These are phyloP conservation scores for Epichloe sylvatica DNA, from an alignment of 2,329 filamentous ascomycete genomes.

Conservation along the genomic window DNA sequence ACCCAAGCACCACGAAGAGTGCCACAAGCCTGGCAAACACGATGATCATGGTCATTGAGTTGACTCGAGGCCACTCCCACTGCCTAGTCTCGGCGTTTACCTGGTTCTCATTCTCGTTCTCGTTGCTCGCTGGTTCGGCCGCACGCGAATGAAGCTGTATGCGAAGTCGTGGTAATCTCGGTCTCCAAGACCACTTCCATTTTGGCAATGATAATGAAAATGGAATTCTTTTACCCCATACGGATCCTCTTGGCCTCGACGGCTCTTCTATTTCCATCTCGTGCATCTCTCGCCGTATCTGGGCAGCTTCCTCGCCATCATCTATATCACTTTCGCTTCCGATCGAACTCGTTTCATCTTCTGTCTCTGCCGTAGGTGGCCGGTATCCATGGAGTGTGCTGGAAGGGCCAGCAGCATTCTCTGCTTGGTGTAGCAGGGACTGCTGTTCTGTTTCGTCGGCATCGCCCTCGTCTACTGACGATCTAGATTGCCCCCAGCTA, in stretches of 20 bases:
- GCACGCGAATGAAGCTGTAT: conserved; percentile 32
- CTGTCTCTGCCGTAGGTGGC: conserved; percentile 66
- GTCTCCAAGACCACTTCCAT: conserved; percentile 43
- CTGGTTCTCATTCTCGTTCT: conserved; percentile 5
- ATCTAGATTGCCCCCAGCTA: conserved; percentile 18
- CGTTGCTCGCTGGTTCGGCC: conserved; percentile 10
- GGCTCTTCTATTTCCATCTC: conserved; percentile 79
- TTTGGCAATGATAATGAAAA: conserved; percentile 37
- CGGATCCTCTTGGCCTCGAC: conserved; percentile 26
- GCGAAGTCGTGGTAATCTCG: conserved; percentile 36
- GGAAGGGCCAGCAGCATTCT: conserved; percentile 25
- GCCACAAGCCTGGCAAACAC: conserved; percentile 62
- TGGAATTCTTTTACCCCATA: conserved; percentile 43
- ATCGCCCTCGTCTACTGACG: conserved; percentile 39
- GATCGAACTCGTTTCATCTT: conserved; percentile 49
- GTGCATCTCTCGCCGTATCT: conserved; percentile 68
- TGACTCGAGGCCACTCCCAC: conserved; percentile 24
- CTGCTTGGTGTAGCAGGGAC: conserved; percentile 51
- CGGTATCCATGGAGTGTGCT: conserved; percentile 49
- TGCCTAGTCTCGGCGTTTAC: conserved; percentile 12
- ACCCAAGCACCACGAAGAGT: conserved; percentile 57
- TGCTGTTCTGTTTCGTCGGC: conserved; percentile 63
- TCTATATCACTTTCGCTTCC: conserved; percentile 30
- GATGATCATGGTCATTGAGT: conserved; percentile 35
- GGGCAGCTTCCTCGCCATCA: conserved; percentile 42